Base-by-base conservation (phyloP, 2,329 filamentous ascomycete species). In the Gaeumannomyces sp. region DNA sequence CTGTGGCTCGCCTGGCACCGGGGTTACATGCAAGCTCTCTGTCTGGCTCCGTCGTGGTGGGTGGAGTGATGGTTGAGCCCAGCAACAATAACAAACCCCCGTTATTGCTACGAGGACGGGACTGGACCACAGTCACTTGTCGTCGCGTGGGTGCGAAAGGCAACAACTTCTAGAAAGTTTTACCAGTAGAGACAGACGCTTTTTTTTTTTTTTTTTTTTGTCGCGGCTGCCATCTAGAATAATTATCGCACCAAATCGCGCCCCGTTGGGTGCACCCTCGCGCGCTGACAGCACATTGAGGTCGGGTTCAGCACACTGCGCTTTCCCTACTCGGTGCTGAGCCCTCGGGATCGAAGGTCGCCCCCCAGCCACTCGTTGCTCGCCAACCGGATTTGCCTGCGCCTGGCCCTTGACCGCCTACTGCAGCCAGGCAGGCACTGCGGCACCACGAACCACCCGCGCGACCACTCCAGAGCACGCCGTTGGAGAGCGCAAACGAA, bases 401-500 rank as follows among this genome's bases (percentile, higher is more conserved):
- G 5, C 57, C 27, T 59, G 27, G 57, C 19, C 57, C 27, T 31
- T 28, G 57, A 59, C 57, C 27, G 57, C 57, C 27, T 28, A 27
- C 57, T 59, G 57, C 57, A 19, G 27, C 57, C 22, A 11, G 45
- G 45, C 45, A 53, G 45, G 10, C 38, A 45, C 38, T 45, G 38
- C 38, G 38, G 38, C 33, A 35, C 33, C 33, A 35, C 45, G 45
- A 53, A 53, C 22, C 45, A 53, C 45, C 19, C 22, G 22, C 45
- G 45, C 45, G 45, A 53, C 45, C 22, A n/a, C 45, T 53, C 45
- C 45, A 22, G 45, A 53, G 22, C 45, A 53, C 45, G 45, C 45
- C 45, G 45, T 53, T 53, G 45, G 45, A 53, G 45, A 53, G 45
- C 45, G 22, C 45, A 53, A 45, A 25, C 45, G 45, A 64, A 59